These are phyloP conservation scores for Lepidium aucheri DNA, from an alignment of 345 rosid species.

Conservation along the genomic window DNA sequence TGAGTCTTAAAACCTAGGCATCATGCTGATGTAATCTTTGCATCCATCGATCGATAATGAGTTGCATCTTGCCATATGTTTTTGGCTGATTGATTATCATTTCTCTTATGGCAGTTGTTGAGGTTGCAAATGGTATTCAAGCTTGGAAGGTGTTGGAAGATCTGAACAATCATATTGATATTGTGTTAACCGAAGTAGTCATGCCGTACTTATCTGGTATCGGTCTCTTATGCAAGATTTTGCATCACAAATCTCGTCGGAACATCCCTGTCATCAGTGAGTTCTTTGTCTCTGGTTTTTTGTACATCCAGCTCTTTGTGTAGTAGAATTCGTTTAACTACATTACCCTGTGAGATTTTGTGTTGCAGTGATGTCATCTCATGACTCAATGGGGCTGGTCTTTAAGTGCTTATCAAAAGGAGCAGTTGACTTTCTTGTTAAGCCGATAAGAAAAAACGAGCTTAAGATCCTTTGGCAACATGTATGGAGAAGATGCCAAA, in stretches of 20 bases:
- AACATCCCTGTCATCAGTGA: slow-evolving; percentile 79
- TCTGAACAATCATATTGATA: slow-evolving; percentile 52
- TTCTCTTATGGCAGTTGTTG: slow-evolving; percentile 39
- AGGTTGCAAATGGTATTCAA: slow-evolving; percentile 59
- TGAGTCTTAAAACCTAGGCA: slow-evolving; percentile 16
- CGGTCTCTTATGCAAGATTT: slow-evolving; percentile 69
- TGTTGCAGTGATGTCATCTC: slow-evolving; percentile 84
- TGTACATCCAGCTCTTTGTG: slow-evolving; percentile 2
- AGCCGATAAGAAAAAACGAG: slow-evolving; percentile 84
- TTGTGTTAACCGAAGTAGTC: slow-evolving; percentile 69
- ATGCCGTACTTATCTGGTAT: slow-evolving; percentile 73
- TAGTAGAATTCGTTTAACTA: slow-evolving; percentile 29
- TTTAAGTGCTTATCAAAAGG: slow-evolving; percentile 85
- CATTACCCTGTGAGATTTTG: slow-evolving; percentile 14
- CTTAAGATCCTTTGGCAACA: slow-evolving; percentile 84
- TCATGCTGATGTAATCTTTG: neutral
- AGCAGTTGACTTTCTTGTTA: slow-evolving; percentile 78
- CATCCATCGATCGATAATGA: neutral
- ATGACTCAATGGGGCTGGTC: slow-evolving; percentile 75
- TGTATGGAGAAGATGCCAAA: slow-evolving; percentile 86
- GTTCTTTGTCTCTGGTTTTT: slow-evolving; percentile 16
- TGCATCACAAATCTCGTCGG: slow-evolving; percentile 55
- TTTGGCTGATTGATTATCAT: neutral
- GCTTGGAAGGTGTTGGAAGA: slow-evolving; percentile 83
- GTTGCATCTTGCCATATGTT: neutral